Percentiles rank a stretch among this genome's conserved stretches.
Evolutionary conservation across 345 rosid species (phyloP).

Genomic region (Syzygium aromaticum): DNA sequence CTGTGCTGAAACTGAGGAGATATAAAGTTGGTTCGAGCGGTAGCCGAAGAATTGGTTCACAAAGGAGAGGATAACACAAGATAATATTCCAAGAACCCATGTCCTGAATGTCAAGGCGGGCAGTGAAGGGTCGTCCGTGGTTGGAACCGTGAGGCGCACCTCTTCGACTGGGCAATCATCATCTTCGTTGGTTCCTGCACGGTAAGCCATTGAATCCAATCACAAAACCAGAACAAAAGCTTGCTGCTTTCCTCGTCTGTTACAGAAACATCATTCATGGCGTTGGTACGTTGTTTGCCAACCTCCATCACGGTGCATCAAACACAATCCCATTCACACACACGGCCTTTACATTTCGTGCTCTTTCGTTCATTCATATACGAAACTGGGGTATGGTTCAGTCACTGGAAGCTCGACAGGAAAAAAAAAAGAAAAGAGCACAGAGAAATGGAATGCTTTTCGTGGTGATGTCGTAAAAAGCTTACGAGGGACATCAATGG

Average conservation of each 20-base stretch:
- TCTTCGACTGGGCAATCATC: conserved; percentile 40
- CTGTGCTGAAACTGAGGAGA: conserved; percentile 37
- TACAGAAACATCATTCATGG: no score
- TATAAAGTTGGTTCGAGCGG: conserved; percentile 21
- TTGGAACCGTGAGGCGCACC: conserved; percentile 34
- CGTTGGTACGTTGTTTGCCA: no score
- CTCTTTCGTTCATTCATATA: not conserved
- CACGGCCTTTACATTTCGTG: no score
- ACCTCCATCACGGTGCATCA: no score
- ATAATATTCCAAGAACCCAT: conserved; percentile 28
- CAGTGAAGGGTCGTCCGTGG: conserved; percentile 30
- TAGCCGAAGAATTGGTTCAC: conserved; percentile 35
- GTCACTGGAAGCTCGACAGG: not conserved
- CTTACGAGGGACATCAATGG: not conserved
- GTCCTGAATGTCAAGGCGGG: conserved; percentile 42
- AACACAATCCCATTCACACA: no score
- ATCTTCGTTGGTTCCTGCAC: conserved; percentile 12
- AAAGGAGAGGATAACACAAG: conserved; percentile 27
- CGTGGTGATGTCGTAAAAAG: not conserved
- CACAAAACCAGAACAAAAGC: not conserved
- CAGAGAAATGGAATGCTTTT: not conserved
- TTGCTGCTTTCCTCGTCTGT: not conserved
- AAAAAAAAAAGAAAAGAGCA: not conserved
- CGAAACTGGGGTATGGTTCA: not conserved
- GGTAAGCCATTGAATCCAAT: not conserved